Percentiles rank a stretch among this genome's conserved stretches.
Conservation (phyloP, 371 early-diverging fungal species). For the Mucor sp. region DNA sequence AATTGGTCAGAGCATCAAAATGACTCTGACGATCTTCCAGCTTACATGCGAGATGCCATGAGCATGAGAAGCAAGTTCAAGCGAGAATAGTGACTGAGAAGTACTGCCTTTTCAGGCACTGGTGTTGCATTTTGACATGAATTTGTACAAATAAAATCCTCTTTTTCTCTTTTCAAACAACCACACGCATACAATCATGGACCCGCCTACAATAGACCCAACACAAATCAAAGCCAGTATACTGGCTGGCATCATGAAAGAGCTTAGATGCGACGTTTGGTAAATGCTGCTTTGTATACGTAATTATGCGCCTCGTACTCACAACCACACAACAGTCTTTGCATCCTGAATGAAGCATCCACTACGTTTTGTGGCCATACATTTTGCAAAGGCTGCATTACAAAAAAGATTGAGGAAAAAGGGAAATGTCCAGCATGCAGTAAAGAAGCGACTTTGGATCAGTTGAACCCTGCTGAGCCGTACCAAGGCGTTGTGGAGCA, state of each 20-base stretch:
- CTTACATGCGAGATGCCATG: constrained; percentile 26
- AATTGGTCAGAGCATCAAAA: constrained; percentile 16
- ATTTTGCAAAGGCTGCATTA: constrained; percentile 13
- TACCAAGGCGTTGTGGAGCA: constrained; percentile 7
- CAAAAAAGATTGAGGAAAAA: not conserved
- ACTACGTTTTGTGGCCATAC: constrained; percentile 12
- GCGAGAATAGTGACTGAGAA: not conserved
- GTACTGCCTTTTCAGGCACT: not conserved
- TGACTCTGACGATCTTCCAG: constrained; percentile 22
- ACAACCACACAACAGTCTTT: not conserved
- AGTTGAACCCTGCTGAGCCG: not conserved
- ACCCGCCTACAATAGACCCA: not conserved
- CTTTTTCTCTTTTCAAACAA: no score
- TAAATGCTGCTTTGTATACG: not conserved
- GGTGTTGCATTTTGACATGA: not conserved
- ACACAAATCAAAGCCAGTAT: not conserved
- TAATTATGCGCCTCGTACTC: not conserved
- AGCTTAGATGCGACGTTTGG: constrained; percentile 2
- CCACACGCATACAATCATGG: no score
- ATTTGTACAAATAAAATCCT: not conserved
- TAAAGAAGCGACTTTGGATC: not conserved
- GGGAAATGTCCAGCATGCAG: constrained; percentile 7
- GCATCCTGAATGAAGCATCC: not conserved
- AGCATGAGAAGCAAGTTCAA: constrained; percentile 3
- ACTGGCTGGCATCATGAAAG: constrained; percentile 8